Evolutionary conservation across 2,329 filamentous ascomycete genomes (phyloP).

Genomic region (Chaetothyriales sp.): DNA sequence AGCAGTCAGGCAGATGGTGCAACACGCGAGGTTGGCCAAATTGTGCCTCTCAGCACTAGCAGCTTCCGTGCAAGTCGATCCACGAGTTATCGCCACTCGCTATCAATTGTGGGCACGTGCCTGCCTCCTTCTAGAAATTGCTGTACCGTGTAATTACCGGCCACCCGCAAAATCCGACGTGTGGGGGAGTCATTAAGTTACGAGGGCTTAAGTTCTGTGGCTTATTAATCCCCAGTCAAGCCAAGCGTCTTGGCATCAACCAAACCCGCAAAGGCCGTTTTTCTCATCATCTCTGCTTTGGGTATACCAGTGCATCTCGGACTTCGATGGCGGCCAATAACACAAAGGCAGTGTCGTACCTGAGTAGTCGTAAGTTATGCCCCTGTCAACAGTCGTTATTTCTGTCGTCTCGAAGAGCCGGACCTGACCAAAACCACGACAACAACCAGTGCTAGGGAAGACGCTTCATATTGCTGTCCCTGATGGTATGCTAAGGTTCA

Average conservation of each 20-base stretch:
- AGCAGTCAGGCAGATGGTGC: too few relatives aligned
- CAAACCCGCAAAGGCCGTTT: background rate
- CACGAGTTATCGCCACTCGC: too few relatives aligned
- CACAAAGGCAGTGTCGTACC: background rate
- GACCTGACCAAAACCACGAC: conserved; percentile 4
- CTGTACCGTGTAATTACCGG: too few relatives aligned
- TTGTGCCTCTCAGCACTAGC: too few relatives aligned
- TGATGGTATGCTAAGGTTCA: conserved; percentile 6
- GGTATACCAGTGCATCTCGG: background rate
- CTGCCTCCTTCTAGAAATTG: too few relatives aligned
- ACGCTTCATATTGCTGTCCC: conserved; percentile 15
- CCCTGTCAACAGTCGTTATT: background rate
- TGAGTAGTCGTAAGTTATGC: background rate
- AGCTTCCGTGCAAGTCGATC: too few relatives aligned
- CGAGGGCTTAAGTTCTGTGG: too few relatives aligned
- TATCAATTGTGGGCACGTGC: too few relatives aligned
- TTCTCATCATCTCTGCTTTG: background rate
- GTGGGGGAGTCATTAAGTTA: background rate
- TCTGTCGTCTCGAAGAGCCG: background rate
- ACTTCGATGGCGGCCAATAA: background rate
- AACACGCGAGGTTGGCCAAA: too few relatives aligned
- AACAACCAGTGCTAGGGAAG: conserved; percentile 11
- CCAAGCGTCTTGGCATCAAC: background rate
- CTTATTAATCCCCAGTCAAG: background rate
- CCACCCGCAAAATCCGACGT: background rate